Conservation (phyloP, 495 filamentous ascomycete genomes). For the Amniculicola lignicola region DNA sequence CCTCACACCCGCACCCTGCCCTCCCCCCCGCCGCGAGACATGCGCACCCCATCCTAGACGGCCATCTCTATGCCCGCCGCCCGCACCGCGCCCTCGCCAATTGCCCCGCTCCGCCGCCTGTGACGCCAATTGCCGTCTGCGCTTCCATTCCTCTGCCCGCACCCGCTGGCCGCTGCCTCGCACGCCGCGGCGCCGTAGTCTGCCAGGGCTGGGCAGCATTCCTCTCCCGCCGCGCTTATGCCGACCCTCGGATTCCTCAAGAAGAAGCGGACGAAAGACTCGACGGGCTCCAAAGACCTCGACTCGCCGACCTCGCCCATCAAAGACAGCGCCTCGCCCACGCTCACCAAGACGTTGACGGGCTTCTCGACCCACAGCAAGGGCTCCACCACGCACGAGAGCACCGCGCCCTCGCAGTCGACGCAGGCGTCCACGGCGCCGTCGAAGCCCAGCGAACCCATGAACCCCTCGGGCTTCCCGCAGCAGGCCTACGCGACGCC, state of each 20-base stretch:
- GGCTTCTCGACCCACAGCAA: slow-evolving; percentile 26
- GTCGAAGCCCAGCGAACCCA: slow-evolving; percentile 31
- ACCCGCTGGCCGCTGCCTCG: not conserved
- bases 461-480: slow-evolving; percentile 39
- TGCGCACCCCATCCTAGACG: not conserved
- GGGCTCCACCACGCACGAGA: slow-evolving; percentile 14
- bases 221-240: slow-evolving; percentile 49
- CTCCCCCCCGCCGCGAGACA: not conserved
- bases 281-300: slow-evolving; percentile 40
- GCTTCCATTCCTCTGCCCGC: not conserved
- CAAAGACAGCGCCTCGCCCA: slow-evolving; percentile 34
- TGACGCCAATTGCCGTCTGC: slow-evolving; percentile 14
- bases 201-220: slow-evolving; percentile 32
- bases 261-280: slow-evolving; percentile 94
- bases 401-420: slow-evolving; percentile 15
- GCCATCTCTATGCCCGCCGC: slow-evolving; percentile 12
- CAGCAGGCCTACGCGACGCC: slow-evolving; percentile 40
- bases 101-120: not conserved
- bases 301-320: slow-evolving; percentile 39
- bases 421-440: slow-evolving; percentile 25
- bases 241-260: slow-evolving; percentile 84
- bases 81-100: not conserved
- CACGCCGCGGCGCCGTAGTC: slow-evolving; percentile 3
- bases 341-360: slow-evolving; percentile 67
- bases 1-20: not conserved